Base-by-base conservation (phyloP, 2,329 filamentous ascomycete genomes). In the Exophiala phaeomuriformis region DNA sequence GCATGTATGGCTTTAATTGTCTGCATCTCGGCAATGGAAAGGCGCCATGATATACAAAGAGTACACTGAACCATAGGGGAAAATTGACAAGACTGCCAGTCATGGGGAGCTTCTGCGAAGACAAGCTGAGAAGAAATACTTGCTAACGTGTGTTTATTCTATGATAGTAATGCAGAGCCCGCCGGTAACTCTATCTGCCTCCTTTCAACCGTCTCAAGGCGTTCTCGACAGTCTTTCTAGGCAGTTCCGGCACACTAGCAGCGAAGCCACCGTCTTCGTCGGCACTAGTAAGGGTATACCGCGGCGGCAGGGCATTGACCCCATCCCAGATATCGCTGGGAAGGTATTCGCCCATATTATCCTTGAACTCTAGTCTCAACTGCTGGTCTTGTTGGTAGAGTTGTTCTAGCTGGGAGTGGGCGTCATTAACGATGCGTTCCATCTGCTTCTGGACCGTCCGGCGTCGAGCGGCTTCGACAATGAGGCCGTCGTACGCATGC, bases 281-380 rank as follows among this genome's bases (percentile, higher is more conserved):
- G 75, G 77, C n/a, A 73, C 77, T 58, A 79, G 65, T 41, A 64
- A 72, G 61, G 32, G 64, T 63, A 55, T 64, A 72, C n/a, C 64
- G 59, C 19, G 64, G 58, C 4, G 72, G 71, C 43, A 66, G 62
- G 53, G 68, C 64, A 46, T 67, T 80, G 68, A 93, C 79, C 1
- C 85, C 86, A 0, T 83, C 84, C 89, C 90, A 96, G 27, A 96
- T 81, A 67, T 96, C 90, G 0, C 85, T 84, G 0, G 93, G 93
- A 7, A 98, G 71, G 66, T 83, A 95, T 59, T 94, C 88, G 5
- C 90, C 90, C 8, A 93, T 84, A 41, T 95, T 86, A 30, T 84
- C 77, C 33, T 86, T 80, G 68, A 98, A 97, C 0, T 79, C 74
- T 59, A 94, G 86, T 36, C 93, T 78, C 58, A 89, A 83, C 39